A percentile compares a stretch with the other conserved stretches of the same genome.
Conservation (phyloP, 2,329 filamentous ascomycete genomes). For the Hymenoscyphus infarciens region DNA sequence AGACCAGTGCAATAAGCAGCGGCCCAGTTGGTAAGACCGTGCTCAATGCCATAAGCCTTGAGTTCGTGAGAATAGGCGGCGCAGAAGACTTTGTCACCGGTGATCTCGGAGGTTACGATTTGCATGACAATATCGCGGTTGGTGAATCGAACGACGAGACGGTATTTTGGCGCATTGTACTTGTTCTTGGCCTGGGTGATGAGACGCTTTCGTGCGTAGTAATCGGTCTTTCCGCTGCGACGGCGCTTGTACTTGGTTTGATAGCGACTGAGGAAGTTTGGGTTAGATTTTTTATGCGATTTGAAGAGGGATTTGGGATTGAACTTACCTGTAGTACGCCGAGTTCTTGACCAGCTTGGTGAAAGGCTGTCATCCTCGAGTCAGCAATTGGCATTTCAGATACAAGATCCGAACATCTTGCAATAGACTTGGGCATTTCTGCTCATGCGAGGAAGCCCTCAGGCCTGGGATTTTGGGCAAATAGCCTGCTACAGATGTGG, state of each 20-base stretch:
- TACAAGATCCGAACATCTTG: conserved; percentile 90
- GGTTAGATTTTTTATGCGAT: neutral
- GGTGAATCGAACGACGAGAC: conserved; percentile 98
- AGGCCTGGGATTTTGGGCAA: conserved; percentile 9
- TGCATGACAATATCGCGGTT: conserved; percentile 99
- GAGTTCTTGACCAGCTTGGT: conserved; percentile 96
- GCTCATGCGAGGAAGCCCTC: conserved; percentile 27
- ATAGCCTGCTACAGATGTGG: conserved; percentile 11
- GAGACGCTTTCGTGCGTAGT: conserved; percentile 99
- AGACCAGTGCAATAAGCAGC: conserved; percentile 96
- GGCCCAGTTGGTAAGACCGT: conserved; percentile 99
- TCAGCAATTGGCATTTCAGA: conserved; percentile 99
- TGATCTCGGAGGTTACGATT: conserved; percentile 94
- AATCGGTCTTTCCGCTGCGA: conserved; percentile 96
- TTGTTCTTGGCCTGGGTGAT: conserved; percentile 99
- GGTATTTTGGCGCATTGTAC: conserved; percentile 99
- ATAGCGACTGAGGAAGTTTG: conserved; percentile 67
- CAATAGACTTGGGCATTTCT: conserved; percentile 54
- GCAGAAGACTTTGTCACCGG: conserved; percentile 93
- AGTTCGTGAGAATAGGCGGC: conserved; percentile 97
- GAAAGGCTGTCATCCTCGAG: conserved; percentile 78
- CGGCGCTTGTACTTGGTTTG: conserved; percentile 99
- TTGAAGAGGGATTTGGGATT: neutral
- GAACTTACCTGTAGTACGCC: conserved; percentile 94
- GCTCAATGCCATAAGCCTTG: conserved; percentile 92